Evolutionary conservation across 2,329 filamentous ascomycete species (phyloP), one percentile per base, ranked within the genome.

Genomic region (Cercospora sp.): DNA sequence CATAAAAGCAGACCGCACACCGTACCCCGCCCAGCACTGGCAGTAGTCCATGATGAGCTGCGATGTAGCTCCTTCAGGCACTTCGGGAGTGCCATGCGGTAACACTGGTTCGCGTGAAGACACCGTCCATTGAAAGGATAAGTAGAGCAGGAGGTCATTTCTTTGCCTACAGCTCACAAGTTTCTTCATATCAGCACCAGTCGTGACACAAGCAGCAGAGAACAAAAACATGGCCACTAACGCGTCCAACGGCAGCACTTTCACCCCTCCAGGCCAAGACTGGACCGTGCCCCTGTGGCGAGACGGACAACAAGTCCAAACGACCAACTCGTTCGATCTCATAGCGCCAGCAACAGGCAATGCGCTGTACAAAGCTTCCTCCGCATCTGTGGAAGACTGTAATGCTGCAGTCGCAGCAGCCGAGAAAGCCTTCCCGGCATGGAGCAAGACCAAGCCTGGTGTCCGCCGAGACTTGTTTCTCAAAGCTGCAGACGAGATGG

Each of bases 391-490:
- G 33, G 78, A 82, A 5, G 83, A 88, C 70, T 85, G 85, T 48
- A 79, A 82, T 3, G 82, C 86, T 69, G 88, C 88, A 18, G 79
- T 85, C n/a, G 79, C 80, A 10, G 85, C 88, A n/a, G 90, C 91
- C 0, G 82, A 88, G 23, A 82, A 83, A n/a, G 91, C 92, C 0
- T 89, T 91, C 77, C 85, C 84, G 42, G 80, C 84, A 64, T 95
- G 92, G 92, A 84, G 85, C 59, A 86, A 85, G 72, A 86, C 85
- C 1, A 87, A 86, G 53, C 86, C 88, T 2, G 74, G 81, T n/a
- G 76, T 83, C 26, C 89, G 91, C 33, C 87, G 91, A 33, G 87
- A 91, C 71, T 86, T 94, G 68, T 84, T 95, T 69, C 81, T 90
- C 65, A 88, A 87, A 76, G 89, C 90, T 0, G 88, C 89, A 13